Percentiles rank a stretch among this genome's conserved stretches.
phyloP scores from a whole-genome alignment of 129 eudicot genomes.

The Centella asiatica region DNA sequence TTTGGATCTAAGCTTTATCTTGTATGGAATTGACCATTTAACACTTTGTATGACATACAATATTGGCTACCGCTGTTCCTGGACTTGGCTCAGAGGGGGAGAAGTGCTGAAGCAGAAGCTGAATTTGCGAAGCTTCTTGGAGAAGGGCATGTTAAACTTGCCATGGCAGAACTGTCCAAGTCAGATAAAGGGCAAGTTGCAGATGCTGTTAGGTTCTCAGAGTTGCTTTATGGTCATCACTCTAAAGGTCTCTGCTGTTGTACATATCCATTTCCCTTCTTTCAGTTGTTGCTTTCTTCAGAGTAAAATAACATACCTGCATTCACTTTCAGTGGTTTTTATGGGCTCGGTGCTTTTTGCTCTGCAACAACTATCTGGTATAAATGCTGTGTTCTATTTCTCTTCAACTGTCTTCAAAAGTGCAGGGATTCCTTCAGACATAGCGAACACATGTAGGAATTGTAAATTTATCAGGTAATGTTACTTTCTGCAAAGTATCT shows the following conservation, averaged over 20 bases:
- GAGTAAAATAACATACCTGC: not conserved
- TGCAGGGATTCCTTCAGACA: slow-evolving; percentile 74
- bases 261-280: not conserved
- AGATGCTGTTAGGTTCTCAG: slow-evolving; percentile 52
- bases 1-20: too few relatives aligned
- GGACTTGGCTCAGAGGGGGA: slow-evolving; percentile 50
- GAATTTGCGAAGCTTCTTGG: slow-evolving; percentile 68
- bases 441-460: slow-evolving; percentile 67
- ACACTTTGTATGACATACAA: not conserved
- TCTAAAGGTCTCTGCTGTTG: slow-evolving; percentile 36
- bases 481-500: slow-evolving; percentile 7
- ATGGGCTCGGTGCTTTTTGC: slow-evolving; percentile 70
- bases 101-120: slow-evolving; percentile 69
- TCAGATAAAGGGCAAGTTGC: slow-evolving; percentile 63
- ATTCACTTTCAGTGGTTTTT: slow-evolving; percentile 57
- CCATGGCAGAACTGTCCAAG: slow-evolving; percentile 79
- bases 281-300: not conserved
- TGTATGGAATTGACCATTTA: not conserved
- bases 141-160: slow-evolving; percentile 56
- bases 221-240: slow-evolving; percentile 58
- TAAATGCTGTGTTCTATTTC: slow-evolving; percentile 82
- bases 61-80: slow-evolving; percentile 4
- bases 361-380: slow-evolving; percentile 80
- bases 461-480: slow-evolving; percentile 58
- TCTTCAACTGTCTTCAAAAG: slow-evolving; percentile 76